Evolutionary conservation across 2,329 filamentous ascomycete genomes (phyloP).

Genomic region (Calonectria hawksworthii): DNA sequence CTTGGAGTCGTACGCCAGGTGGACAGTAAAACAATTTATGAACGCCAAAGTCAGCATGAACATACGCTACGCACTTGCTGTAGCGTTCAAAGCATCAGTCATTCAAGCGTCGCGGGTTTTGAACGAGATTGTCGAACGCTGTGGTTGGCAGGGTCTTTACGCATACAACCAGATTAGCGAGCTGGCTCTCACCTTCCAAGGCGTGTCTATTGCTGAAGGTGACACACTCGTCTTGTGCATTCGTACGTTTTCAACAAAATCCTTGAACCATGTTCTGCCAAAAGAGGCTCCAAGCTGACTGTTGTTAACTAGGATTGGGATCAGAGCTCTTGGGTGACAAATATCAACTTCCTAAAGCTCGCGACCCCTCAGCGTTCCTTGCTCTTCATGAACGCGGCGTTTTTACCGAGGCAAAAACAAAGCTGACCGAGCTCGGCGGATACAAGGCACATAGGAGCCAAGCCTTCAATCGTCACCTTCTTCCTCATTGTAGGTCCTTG

Average conservation of each 20-base stretch:
- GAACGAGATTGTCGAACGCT: neutral
- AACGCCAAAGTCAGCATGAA: neutral
- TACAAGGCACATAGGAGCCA: neutral
- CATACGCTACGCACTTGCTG: neutral
- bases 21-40: neutral
- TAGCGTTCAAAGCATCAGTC: conserved; percentile 18
- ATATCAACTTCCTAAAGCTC: neutral
- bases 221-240: conserved; percentile 23
- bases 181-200: conserved; percentile 13
- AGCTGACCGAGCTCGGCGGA: neutral
- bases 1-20: neutral
- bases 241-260: neutral
- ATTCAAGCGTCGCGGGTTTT: neutral
- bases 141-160: conserved; percentile 23
- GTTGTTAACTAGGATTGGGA: neutral
- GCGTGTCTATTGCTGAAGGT: conserved; percentile 16
- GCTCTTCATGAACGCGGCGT: neutral
- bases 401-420: neutral
- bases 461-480: neutral
- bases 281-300: neutral
- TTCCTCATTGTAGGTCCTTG: neutral
- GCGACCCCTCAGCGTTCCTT: neutral
- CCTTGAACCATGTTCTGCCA: neutral
- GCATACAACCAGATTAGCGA: conserved; percentile 21
- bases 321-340: neutral